A percentile compares a stretch with the other conserved stretches of the same genome.
Conservation (phyloP, 306 rosid species). For the Cyamopsis tetragonoloba region DNA sequence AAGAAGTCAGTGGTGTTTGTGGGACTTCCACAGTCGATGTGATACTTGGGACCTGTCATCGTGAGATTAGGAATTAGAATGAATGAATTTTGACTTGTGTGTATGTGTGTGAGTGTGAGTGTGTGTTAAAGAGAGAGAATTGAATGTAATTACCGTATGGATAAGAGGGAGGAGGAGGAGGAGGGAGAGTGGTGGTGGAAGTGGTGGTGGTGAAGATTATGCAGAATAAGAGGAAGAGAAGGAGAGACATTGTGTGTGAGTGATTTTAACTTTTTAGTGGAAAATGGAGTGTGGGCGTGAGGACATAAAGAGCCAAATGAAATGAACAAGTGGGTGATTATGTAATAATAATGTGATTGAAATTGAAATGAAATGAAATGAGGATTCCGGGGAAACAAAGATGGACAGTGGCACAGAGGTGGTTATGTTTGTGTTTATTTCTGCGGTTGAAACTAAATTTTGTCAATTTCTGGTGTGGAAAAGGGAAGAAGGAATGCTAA, state of each 20-base stretch:
- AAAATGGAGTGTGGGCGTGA: background rate
- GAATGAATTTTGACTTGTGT: background rate
- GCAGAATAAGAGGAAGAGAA: background rate
- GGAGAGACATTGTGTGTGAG: conserved; percentile 22
- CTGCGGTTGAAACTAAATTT: background rate
- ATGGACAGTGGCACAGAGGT: no score
- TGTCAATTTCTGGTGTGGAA: background rate
- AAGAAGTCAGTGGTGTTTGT: conserved; percentile 59
- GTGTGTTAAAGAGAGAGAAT: no score
- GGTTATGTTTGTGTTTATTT: background rate
- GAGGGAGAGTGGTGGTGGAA: conserved; percentile 3
- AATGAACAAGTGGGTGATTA: no score
- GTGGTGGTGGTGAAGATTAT: background rate
- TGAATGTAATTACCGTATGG: background rate
- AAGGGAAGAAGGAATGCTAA: background rate
- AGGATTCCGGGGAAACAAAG: no score
- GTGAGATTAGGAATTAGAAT: no score
- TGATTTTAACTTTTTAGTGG: no score
- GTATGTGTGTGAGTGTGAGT: background rate
- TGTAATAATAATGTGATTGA: no score
- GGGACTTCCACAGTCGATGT: conserved; percentile 76
- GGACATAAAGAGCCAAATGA: background rate
- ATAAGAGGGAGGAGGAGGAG: background rate
- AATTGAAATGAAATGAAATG: no score
- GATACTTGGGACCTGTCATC: conserved; percentile 52